Percentiles rank a stretch among this genome's conserved stretches.
phyloP scores from a whole-genome alignment of 352 stramenopile species.

The Phytophthora multivora region DNA sequence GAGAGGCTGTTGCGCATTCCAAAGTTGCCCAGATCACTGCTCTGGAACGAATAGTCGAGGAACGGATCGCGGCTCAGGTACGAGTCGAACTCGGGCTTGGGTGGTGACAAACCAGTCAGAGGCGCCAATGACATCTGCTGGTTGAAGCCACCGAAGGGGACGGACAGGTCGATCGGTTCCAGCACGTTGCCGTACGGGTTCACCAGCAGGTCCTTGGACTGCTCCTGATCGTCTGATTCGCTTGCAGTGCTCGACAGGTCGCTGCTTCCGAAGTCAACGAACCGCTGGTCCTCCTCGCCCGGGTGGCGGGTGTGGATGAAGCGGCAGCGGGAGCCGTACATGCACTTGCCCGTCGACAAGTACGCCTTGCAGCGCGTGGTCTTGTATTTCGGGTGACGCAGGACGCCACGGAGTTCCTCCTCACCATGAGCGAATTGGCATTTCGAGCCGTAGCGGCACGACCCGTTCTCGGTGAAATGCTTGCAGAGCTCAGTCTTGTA shows the following conservation, averaged over 20 bases:
- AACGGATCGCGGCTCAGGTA: slow-evolving; percentile 60
- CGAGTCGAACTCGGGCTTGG: slow-evolving; percentile 42
- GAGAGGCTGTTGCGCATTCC: slow-evolving; percentile 26
- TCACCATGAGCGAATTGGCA: slow-evolving; percentile 91
- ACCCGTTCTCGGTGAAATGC: slow-evolving; percentile 87
- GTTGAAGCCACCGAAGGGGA: slow-evolving; percentile 67
- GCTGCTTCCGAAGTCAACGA: slow-evolving; percentile 35
- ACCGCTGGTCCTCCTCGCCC: slow-evolving; percentile 43
- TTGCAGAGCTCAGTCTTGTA: slow-evolving; percentile 94
- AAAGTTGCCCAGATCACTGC: slow-evolving; percentile 38
- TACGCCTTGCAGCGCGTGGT: slow-evolving; percentile 91
- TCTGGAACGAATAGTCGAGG: slow-evolving; percentile 45
- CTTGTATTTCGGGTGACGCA: slow-evolving; percentile 93
- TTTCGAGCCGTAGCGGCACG: slow-evolving; percentile 87
- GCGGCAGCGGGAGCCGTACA: slow-evolving; percentile 87
- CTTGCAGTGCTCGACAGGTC: slow-evolving; percentile 66
- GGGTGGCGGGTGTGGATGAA: slow-evolving; percentile 77
- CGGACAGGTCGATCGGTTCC: slow-evolving; percentile 64
- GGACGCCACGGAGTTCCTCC: slow-evolving; percentile 82
- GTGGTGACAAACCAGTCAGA: slow-evolving; percentile 34
- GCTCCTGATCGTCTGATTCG: slow-evolving; percentile 72
- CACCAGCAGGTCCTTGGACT: slow-evolving; percentile 58
- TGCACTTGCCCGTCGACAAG: slow-evolving; percentile 81
- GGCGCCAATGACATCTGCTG: slow-evolving; percentile 61
- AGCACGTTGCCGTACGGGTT: slow-evolving; percentile 70